Base-by-base conservation (phyloP, 139 green algal species). In the Astrephomene gubernaculifera region DNA sequence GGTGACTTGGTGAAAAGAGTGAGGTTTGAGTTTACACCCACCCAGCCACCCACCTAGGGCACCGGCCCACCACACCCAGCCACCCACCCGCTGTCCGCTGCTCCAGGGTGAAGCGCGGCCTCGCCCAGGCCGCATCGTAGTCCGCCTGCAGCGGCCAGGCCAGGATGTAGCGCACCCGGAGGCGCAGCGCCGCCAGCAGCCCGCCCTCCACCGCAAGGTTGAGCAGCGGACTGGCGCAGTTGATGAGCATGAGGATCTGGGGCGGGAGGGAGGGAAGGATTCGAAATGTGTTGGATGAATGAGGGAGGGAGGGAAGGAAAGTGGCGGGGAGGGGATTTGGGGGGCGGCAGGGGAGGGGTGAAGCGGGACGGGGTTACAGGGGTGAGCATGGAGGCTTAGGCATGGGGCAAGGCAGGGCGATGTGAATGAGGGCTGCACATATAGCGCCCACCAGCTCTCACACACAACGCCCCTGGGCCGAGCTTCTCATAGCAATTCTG, bases 61-160 rank as follows among this genome's bases (percentile, higher is more conserved):
- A 12, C 49, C 17, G 49, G 14, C 49, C 12, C 49, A 12, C 49
- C 49, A 57, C 49, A 12, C 49, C 63, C 6, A 33, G 44, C 3
- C 9, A 19, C 71, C 14, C 35, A 82, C 76, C 76, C 22, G 88
- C 79, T 27, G 90, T 86, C 31, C 82, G 85, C 67, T 89, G 81
- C 69, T 90, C 71, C 35, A 93, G 80, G 10, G 72, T 79, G 76
- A 93, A 93, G 19, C 81, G 31, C 1, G 82, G 68, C 33, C 54
- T 68, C 12, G 82, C 25, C 81, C 81, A 93, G 1, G 90, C 88
- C 4, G 19, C 36, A 31, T 91, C 81, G 75, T 86, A 93, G 39
- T 76, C 54, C 3, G 67, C 71, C 70, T 89, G 89, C 43, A 86
- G 71, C 36, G 89, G 79, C 38, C 69, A 86, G 27, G 33, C 4